Evolutionary conservation across 2,329 filamentous ascomycete species (phyloP).

Genomic region (Aspergillus persii): DNA sequence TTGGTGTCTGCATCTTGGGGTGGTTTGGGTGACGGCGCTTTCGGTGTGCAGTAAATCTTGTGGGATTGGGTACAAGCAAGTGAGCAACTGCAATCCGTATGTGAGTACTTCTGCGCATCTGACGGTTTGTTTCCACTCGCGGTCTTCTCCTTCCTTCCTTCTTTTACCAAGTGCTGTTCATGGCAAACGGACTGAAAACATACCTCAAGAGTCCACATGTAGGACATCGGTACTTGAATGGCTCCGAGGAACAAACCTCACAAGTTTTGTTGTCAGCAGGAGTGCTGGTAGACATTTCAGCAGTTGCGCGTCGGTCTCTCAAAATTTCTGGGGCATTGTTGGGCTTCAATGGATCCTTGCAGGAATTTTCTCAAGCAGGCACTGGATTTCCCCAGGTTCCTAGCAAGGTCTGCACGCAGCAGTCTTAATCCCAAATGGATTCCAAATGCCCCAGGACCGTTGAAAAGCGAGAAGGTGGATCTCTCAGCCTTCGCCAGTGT

Average conservation of each 20-base stretch:
- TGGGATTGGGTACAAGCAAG: constrained; percentile 46
- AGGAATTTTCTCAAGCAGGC: neutral
- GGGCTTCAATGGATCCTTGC: neutral
- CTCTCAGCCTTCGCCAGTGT: neutral
- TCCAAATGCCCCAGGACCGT: neutral
- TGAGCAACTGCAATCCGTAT: constrained; percentile 40
- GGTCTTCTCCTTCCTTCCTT: neutral
- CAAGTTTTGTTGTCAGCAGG: constrained; percentile 23
- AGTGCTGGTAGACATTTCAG: constrained; percentile 8
- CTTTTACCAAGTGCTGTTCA: neutral
- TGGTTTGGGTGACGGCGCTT: constrained; percentile 17
- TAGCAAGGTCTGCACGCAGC: neutral
- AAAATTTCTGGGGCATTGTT: constrained; percentile 4
- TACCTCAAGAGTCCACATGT: constrained; percentile 40
- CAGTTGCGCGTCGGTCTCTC: constrained; percentile 13
- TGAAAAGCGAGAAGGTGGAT: neutral
- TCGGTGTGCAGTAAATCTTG: constrained; percentile 43
- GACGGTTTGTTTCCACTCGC: neutral
- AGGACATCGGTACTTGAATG: constrained; percentile 41
- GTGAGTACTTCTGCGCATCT: neutral
- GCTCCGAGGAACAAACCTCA: constrained; percentile 38
- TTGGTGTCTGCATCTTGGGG: constrained; percentile 11
- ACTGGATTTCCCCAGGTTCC: neutral
- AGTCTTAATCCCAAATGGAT: neutral
- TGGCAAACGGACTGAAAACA: neutral